Evolutionary conservation across 306 rosid species (phyloP).

Genomic region (Abrus precatorius): DNA sequence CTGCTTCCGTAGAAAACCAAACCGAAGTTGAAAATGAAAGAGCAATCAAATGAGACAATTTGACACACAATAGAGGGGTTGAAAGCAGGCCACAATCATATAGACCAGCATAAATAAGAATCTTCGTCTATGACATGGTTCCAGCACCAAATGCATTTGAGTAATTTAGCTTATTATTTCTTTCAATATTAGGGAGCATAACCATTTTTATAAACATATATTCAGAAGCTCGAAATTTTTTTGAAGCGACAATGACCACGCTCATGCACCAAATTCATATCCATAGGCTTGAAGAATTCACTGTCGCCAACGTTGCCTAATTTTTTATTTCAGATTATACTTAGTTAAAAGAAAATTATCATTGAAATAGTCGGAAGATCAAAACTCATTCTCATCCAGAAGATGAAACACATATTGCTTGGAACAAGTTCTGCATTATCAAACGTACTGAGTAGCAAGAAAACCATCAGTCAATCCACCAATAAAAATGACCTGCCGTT

Average conservation of each 20-base stretch:
- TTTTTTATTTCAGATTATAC: neutral
- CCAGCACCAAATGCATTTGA: neutral
- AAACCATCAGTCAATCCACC: conserved; percentile 97
- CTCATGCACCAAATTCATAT: neutral
- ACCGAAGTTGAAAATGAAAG: conserved; percentile 29
- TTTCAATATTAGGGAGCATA: neutral
- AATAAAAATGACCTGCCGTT: conserved; percentile 89
- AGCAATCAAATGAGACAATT: neutral
- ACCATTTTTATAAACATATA: neutral
- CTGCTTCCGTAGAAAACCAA: conserved; percentile 18
- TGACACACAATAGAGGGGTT: neutral
- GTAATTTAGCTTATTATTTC: neutral
- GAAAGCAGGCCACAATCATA: neutral
- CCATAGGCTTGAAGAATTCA: conserved; percentile 2
- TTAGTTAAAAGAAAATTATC: conserved; percentile 16
- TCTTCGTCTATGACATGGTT: neutral
- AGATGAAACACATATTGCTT: conserved; percentile 23
- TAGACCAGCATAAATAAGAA: neutral
- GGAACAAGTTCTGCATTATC: neutral
- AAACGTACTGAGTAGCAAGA: conserved; percentile 86
- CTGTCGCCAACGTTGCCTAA: conserved; percentile 1
- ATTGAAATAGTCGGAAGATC: conserved; percentile 2
- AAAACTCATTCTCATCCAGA: conserved; percentile 29
- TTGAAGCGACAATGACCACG: neutral
- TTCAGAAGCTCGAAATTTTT: neutral